Evolutionary conservation across 2,329 filamentous ascomycete species (phyloP), one percentile per base, ranked within the genome.

Genomic region (Penicillium oxalicum): DNA sequence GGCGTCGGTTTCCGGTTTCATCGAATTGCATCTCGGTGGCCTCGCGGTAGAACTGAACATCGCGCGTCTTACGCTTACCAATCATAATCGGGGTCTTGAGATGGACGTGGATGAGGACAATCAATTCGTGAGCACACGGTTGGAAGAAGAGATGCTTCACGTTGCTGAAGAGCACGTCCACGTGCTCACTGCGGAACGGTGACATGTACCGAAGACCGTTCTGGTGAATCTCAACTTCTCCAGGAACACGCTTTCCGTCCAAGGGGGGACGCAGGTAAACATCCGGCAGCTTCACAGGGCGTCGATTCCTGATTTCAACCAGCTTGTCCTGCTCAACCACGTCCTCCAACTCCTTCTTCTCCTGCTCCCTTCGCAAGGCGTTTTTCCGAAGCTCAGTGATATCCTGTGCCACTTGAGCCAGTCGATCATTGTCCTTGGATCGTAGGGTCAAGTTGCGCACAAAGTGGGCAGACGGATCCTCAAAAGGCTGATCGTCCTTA

Each of bases 331-430:
- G 93, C 71, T 97, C 93, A 5, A 98, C 91, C 24, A 98, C 93
- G 70, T 98, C 93, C 67, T 98, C 93, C 87, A 98, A 87, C 61
- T 98, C 91, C 74, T 98, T 98, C 82, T 97, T 96, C 71, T 96
- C 91, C 63, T 96, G 91, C 70, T 98, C 93, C 61, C 89, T 87
- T 70, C 95, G 91, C 37, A 88, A 82, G 4, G 88, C 84, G 59
- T 91, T 88, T 66, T 93, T 95, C 75, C 96, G 95, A 76, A 98
- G 85, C 64, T 96, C 93, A 9, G 89, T 91, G 61, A 98, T 97
- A 64, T 95, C 88, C 52, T 87, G 87, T 9, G 90, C 86, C 58
- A 98, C 93, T 61, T 94, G 88, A 50, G 88, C 86, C 67, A 98
- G 90, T 54, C 91, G 84, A 52, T 89, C 82, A 50, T 90, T 85